Conservation (phyloP, 768 basidiomycete species). For the Rhodotorula diobovata region DNA sequence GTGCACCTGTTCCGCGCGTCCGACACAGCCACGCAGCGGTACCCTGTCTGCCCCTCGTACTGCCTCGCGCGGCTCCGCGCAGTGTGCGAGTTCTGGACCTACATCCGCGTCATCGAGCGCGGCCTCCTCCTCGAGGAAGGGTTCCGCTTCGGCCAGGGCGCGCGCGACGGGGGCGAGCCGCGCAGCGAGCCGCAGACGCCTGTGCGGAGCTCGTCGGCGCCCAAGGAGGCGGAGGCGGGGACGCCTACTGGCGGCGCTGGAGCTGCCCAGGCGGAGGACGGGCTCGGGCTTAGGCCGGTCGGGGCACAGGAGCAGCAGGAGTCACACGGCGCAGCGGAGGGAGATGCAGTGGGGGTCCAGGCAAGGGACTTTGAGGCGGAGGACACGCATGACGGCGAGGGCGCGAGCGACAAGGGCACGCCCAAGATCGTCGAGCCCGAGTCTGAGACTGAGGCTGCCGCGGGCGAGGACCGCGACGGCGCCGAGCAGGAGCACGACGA, state of each 20-base stretch:
- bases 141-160: slow-evolving; percentile 32
- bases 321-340: neutral
- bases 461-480: slow-evolving; percentile 13
- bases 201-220: neutral
- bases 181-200: neutral
- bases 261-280: neutral
- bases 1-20: slow-evolving; percentile 42
- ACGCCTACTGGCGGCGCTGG: neutral
- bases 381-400: slow-evolving; percentile 20
- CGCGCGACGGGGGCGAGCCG: neutral
- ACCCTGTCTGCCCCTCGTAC: slow-evolving; percentile 42
- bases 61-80: slow-evolving; percentile 41
- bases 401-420: slow-evolving; percentile 49
- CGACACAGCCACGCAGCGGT: slow-evolving; percentile 26
- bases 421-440: slow-evolving; percentile 31
- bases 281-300: slow-evolving; percentile 1
- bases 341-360: neutral
- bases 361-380: slow-evolving; percentile 33
- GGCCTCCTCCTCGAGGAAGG: slow-evolving; percentile 42
- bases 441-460: too few species aligned
- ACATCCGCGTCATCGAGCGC: slow-evolving; percentile 40
- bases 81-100: slow-evolving; percentile 45
- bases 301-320: neutral
- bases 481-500: slow-evolving; percentile 57
- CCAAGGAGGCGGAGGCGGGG: neutral